A percentile compares a stretch with the other conserved stretches of the same genome.
These are phyloP conservation scores for Sphaerulina vaccinii DNA, from an alignment of 2,329 filamentous ascomycete species.

Conservation along the genomic window DNA sequence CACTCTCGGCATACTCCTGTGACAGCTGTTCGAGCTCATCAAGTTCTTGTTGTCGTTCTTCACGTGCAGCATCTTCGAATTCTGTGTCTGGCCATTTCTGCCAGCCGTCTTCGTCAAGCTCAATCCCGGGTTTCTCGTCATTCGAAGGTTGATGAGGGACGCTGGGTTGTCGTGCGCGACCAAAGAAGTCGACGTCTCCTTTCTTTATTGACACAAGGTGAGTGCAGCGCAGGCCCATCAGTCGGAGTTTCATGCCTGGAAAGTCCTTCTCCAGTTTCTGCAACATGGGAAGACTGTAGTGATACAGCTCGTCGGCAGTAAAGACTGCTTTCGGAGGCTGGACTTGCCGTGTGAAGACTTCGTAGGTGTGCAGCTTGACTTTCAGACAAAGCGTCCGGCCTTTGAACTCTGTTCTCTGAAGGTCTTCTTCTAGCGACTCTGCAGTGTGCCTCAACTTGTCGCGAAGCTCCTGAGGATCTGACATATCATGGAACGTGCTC, in stretches of 20 bases:
- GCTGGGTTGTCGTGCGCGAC: conserved; percentile 40
- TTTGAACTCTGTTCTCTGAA: conserved; percentile 76
- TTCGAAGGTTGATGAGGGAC: conserved; percentile 32
- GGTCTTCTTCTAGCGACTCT: conserved; percentile 81
- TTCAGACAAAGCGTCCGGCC: conserved; percentile 90
- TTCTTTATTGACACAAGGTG: conserved; percentile 85
- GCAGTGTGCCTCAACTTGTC: conserved; percentile 79
- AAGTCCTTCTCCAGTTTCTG: conserved; percentile 80
- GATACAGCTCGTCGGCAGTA: conserved; percentile 78
- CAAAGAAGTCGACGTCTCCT: conserved; percentile 77
- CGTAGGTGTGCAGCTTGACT: conserved; percentile 90
- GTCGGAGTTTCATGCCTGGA: conserved; percentile 71
- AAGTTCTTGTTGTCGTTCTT: conserved; percentile 61
- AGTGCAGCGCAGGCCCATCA: conserved; percentile 88
- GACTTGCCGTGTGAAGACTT: conserved; percentile 81
- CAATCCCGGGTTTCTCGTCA: conserved; percentile 37
- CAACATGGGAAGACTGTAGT: conserved; percentile 77
- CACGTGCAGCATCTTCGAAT: conserved; percentile 60
- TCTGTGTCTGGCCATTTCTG: conserved; percentile 69
- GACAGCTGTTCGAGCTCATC: conserved; percentile 62
- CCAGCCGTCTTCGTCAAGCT: conserved; percentile 56
- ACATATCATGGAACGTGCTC: conserved; percentile 82
- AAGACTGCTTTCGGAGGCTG: conserved; percentile 70
- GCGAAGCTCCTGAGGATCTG: conserved; percentile 64
- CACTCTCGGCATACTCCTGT: conserved; percentile 52